Base-by-base conservation (phyloP, 768 basidiomycete species). In the Calocera viscosa region DNA sequence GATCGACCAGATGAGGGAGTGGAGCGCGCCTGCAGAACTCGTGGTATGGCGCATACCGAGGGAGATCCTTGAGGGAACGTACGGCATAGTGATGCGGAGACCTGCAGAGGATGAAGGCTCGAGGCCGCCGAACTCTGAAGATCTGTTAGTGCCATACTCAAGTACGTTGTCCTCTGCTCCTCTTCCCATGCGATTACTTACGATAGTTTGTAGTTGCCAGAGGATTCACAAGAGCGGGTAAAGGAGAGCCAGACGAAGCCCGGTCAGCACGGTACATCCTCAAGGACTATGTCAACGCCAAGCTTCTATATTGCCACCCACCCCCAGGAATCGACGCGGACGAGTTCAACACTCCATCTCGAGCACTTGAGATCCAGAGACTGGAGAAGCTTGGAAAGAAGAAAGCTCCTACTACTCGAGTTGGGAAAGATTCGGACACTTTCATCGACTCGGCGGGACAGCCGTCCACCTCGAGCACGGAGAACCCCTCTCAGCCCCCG, bases 161-260 rank as follows among this genome's bases (percentile, higher is more conserved):
- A 88, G 95, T 97, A 76, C 74, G 94, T 84, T 17, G 38, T 35
- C 35, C 14, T 38, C 5, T 38, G 35, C n/a, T 33, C 39, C 49
- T 49, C 64, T 53, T 49, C 35, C n/a, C 39, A 34, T 49, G 19
- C 40, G 7, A 38, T 49, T n/a, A 41, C 69, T 70, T 35, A 73
- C 64, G 30, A 70, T n/a, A 72, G 28, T 69, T 24, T 49, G 1
- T 69, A 99, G 96, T 98, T 72, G 95, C 86, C 32, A 82, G 95
- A 71, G 96, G 96, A 35, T 96, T 89, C 76, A 90, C 87, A 73
- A 86, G 95, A 40, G 86, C 94, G 0, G 92, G 95, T 0, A 92
- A 94, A 78, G 96, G 96, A 47, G 96, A 94, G 76, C 94, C 95
- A 11, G 96, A 99, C 73, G 94, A 97, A 74, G 92, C 96, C 33